Conservation (phyloP, 345 rosid species). For the Ailanthus altissimus region DNA sequence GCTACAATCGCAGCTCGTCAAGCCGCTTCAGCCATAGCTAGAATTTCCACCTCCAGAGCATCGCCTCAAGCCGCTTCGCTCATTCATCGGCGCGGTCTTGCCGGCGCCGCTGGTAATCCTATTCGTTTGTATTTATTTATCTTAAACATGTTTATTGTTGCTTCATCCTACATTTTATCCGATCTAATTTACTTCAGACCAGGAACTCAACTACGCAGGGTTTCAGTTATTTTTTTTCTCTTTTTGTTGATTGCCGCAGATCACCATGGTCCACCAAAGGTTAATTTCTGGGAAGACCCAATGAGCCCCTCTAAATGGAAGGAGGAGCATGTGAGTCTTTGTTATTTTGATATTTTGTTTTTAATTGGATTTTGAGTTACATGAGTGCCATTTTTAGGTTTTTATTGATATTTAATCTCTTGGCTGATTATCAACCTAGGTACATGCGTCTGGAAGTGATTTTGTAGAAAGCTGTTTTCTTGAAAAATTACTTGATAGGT, state of each 20-base stretch:
- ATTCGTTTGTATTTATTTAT: not conserved
- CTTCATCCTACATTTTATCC: not conserved
- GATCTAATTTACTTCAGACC: conserved; percentile 17
- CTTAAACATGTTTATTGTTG: conserved; percentile 10
- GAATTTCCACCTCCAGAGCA: conserved; percentile 32
- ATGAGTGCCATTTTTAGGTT: not conserved
- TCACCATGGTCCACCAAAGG: conserved; percentile 81
- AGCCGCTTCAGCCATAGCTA: conserved; percentile 30
- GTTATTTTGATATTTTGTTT: not conserved
- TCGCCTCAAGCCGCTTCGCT: conserved; percentile 40
- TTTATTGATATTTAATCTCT: not conserved
- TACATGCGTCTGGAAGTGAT: not conserved
- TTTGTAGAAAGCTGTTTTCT: not conserved
- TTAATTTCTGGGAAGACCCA: conserved; percentile 87
- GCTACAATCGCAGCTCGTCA: conserved; percentile 58
- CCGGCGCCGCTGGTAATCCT: conserved; percentile 76
- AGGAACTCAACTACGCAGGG: not conserved
- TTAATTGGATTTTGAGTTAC: not conserved
- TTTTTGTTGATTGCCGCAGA: conserved; percentile 41
- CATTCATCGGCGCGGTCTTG: conserved; percentile 71
- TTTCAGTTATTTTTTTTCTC: not conserved
- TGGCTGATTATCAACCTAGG: not conserved
- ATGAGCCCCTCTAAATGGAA: conserved; percentile 89
- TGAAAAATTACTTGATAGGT: not conserved
- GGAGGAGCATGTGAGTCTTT: conserved; percentile 78